phyloP scores from a whole-genome alignment of 805 yeast genomes.

The Tetrapisispora namnaoensis region DNA sequence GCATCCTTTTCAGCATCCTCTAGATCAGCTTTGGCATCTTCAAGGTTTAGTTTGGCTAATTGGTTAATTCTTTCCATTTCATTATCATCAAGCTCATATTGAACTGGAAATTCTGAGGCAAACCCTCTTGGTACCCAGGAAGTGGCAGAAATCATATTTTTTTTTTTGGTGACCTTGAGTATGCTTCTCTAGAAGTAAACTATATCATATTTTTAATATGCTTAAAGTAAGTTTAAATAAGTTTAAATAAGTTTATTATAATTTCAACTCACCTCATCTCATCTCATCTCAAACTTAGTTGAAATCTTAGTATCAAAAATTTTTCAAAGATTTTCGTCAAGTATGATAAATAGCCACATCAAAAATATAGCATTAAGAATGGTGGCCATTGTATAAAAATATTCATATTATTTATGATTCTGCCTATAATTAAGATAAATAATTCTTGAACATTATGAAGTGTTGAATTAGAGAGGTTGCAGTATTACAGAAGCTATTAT shows the following conservation, averaged over 20 bases:
- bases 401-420: too few relatives aligned
- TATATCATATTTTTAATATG: too few relatives aligned
- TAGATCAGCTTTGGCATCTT: constrained; percentile 62
- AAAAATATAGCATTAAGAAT: background rate
- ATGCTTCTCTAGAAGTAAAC: too few relatives aligned
- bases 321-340: background rate
- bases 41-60: constrained; percentile 73
- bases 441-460: background rate
- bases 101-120: constrained; percentile 86
- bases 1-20: constrained; percentile 34
- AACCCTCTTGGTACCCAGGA: constrained; percentile 95
- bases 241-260: too few relatives aligned
- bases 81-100: constrained; percentile 79
- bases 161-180: too few relatives aligned
- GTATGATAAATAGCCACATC: background rate
- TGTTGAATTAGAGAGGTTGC: background rate
- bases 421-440: too few relatives aligned
- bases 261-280: constrained; percentile 14
- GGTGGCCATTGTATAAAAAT: background rate
- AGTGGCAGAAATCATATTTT: constrained; percentile 74
- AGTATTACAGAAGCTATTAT: background rate
- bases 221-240: too few relatives aligned
- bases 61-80: constrained; percentile 86
- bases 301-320: constrained; percentile 1
- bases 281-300: constrained; percentile 5